Base-by-base conservation (phyloP, 2,329 filamentous ascomycete species). In the Alternaria ethzedia region DNA sequence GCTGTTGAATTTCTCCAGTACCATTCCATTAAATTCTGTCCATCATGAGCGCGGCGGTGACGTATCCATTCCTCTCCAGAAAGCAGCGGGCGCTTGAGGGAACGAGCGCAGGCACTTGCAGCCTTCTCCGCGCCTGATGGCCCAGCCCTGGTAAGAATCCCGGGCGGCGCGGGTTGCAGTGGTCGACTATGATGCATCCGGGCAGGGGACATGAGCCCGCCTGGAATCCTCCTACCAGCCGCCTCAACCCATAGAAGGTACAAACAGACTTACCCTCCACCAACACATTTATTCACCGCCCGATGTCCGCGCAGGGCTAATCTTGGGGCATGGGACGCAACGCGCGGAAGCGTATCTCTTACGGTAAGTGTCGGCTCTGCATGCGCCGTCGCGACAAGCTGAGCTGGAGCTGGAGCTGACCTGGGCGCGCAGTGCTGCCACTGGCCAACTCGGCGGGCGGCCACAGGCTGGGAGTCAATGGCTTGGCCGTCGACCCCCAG, bases 381-480 rank as follows among this genome's bases (percentile, higher is more conserved):
- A 47, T 47, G 44, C 30, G 30, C 51, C 57, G 20, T 51, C 46
- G 59, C 56, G 50, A 59, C 54, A 45, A n/a, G 43, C 17, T 15
- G 17, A 54, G 54, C 26, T 17, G 26, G 26, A 46, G 47, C 36
- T 41, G 55, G 63, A 52, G 44, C 52, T 51, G 56, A 63, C 67
- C 71, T 55, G 71, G 69, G 43, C 46, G 50, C 66, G 64, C 75
- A 91, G 90, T 93, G 81, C 86, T 93, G 70, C 90, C 90, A 75
- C 88, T 92, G 73, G 88, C 89, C 66, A 90, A 91, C 80, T 89
- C 88, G 62, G 87, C 89, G 17, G 93, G 93, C 70, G 95, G 95
- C 61, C 96, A 99, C 84, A 87, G 94, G 73, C 89, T 98, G 60
- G 96, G 96, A 69, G 93, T 99, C 72, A 97, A 98, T 85, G 94